These are phyloP conservation scores for Adansonia gregorii DNA, from an alignment of 441 rosid species.

Conservation along the genomic window DNA sequence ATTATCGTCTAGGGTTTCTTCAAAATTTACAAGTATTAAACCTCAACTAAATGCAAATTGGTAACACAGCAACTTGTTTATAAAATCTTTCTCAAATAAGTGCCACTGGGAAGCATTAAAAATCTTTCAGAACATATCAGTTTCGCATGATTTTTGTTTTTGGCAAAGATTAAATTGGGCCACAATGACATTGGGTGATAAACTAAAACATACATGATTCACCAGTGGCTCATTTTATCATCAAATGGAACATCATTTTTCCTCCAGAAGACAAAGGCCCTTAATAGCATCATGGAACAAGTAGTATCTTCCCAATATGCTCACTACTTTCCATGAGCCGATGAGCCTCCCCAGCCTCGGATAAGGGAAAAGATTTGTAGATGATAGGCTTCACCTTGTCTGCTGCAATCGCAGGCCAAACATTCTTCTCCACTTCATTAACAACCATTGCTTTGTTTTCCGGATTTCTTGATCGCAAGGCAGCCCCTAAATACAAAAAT, in stretches of 20 bases:
- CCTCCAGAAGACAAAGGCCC: not conserved
- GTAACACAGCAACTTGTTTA: not conserved
- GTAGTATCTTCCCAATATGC: constrained; percentile 82
- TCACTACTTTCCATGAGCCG: constrained; percentile 73
- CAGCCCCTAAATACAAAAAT: constrained; percentile 55
- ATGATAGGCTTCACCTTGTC: constrained; percentile 81
- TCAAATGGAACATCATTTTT: not conserved
- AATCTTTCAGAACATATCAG: not conserved
- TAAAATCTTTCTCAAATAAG: not conserved
- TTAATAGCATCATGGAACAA: constrained; percentile 45
- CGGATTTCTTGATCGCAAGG: constrained; percentile 62
- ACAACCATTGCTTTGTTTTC: constrained; percentile 77
- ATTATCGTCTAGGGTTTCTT: too few species aligned
- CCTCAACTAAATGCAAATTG: not conserved
- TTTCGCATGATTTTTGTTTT: constrained; percentile 10
- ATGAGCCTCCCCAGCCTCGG: constrained; percentile 77
- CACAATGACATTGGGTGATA: constrained; percentile 1
- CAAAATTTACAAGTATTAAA: not conserved
- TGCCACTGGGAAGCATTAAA: not conserved
- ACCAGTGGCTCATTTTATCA: constrained; percentile 1
- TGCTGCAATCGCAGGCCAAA: constrained; percentile 74
- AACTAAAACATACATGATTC: constrained; percentile 9
- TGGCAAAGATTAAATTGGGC: not conserved
- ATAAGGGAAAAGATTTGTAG: constrained; percentile 54
- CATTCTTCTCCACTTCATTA: constrained; percentile 75